phyloP scores from a whole-genome alignment of 495 filamentous ascomycete genomes.

The Tuber aestivum region DNA sequence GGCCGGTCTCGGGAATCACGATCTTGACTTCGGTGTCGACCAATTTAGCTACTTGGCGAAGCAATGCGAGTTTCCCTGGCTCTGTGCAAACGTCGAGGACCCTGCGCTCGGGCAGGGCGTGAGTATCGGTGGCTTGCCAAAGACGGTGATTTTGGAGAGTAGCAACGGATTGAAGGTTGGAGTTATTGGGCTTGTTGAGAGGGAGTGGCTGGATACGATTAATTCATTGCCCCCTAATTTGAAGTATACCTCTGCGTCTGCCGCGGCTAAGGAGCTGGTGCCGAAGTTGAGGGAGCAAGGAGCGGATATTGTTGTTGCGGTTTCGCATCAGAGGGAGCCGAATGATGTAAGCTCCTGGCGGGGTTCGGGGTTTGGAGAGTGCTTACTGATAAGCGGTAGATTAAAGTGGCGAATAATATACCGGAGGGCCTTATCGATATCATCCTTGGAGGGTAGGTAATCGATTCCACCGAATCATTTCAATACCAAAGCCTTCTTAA shows the following conservation, averaged over 20 bases:
- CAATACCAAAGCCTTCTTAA: not conserved
- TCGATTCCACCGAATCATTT: not conserved
- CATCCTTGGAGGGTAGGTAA: conserved; percentile 62
- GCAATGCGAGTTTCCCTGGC: conserved; percentile 81
- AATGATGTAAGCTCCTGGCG: conserved; percentile 52
- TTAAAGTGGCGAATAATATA: conserved; percentile 67
- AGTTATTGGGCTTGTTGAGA: conserved; percentile 74
- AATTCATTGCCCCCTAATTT: conserved; percentile 74
- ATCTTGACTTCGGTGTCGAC: conserved; percentile 83
- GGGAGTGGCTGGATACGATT: conserved; percentile 75
- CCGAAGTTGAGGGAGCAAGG: conserved; percentile 66
- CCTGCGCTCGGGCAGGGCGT: conserved; percentile 60
- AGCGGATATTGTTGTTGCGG: conserved; percentile 69
- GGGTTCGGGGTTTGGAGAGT: not conserved
- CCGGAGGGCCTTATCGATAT: conserved; percentile 68
- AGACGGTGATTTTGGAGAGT: conserved; percentile 65
- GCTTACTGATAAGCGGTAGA: conserved; percentile 33
- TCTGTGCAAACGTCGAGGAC: conserved; percentile 78
- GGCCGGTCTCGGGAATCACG: conserved; percentile 84
- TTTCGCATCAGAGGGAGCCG: conserved; percentile 81
- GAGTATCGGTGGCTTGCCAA: conserved; percentile 51
- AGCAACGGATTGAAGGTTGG: conserved; percentile 83
- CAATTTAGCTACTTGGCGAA: conserved; percentile 67
- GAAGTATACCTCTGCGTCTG: conserved; percentile 68
- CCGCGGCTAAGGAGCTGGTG: conserved; percentile 63